A percentile compares a stretch with the other conserved stretches of the same genome.
Conservation (phyloP, 176 grass and related monocot genomes). For the Themeda triandra region DNA sequence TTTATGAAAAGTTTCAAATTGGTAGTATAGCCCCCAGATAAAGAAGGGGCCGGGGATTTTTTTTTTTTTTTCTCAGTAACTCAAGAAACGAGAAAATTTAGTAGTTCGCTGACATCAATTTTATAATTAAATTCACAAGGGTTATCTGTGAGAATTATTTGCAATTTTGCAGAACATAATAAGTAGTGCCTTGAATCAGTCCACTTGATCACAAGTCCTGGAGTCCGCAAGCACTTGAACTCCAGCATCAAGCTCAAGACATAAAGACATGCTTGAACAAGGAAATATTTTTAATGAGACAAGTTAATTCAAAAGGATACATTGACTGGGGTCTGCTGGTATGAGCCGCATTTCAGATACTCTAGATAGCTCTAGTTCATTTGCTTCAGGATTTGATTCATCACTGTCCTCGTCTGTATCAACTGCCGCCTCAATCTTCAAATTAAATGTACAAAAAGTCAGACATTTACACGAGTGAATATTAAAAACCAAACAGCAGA, state of each 20-base stretch:
- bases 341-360: conserved; percentile 81
- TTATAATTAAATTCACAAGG: background rate
- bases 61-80: background rate
- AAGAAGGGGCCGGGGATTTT: background rate
- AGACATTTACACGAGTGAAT: background rate
- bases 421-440: conserved; percentile 71
- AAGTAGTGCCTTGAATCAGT: background rate
- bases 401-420: conserved; percentile 30
- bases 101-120: background rate
- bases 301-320: conserved; percentile 55
- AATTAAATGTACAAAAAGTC: conserved; percentile 5
- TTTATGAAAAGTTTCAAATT: background rate
- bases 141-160: background rate
- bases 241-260: background rate
- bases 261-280: background rate
- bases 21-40: background rate
- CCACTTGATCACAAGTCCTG: background rate
- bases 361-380: conserved; percentile 55
- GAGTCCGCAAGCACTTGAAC: background rate
- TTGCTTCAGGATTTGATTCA: conserved; percentile 42
- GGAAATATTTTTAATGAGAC: background rate
- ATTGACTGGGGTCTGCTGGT: conserved; percentile 60
- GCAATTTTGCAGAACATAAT: background rate
- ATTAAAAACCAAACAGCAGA: background rate
- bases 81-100: background rate